Conservation (phyloP, 2,329 filamentous ascomycete species). For the Bipolaris zeicola region DNA sequence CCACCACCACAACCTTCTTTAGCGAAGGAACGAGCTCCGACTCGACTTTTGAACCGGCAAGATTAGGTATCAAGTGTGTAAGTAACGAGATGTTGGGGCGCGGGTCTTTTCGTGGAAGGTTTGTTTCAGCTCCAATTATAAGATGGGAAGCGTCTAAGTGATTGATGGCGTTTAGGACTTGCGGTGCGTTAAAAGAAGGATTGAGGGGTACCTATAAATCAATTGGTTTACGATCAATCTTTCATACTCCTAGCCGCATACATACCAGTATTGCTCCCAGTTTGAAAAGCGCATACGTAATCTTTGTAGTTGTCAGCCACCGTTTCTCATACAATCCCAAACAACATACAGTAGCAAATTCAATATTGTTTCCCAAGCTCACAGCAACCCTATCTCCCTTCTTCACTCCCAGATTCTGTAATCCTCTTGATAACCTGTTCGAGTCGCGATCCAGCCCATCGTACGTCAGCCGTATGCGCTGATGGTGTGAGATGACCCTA, state of each 20-base stretch:
- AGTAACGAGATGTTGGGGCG: constrained; percentile 65
- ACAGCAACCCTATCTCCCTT: constrained; percentile 88
- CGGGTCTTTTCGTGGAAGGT: constrained; percentile 70
- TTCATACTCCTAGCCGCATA: too few species aligned
- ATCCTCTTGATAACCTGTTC: constrained; percentile 73
- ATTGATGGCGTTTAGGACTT: constrained; percentile 77
- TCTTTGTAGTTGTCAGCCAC: constrained; percentile 39
- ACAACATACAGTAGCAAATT: constrained; percentile 72
- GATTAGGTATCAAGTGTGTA: constrained; percentile 58
- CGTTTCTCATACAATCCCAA: not conserved
- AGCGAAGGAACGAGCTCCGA: constrained; percentile 71
- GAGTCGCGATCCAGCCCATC: constrained; percentile 74
- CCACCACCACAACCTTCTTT: constrained; percentile 72
- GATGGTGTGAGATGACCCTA: constrained; percentile 65
- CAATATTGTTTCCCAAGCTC: constrained; percentile 81
- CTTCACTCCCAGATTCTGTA: constrained; percentile 71
- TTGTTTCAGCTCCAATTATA: constrained; percentile 85
- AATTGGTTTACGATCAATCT: not conserved
- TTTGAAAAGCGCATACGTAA: constrained; percentile 88
- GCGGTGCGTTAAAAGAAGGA: constrained; percentile 80
- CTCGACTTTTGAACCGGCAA: constrained; percentile 52
- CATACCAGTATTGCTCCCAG: constrained; percentile 83
- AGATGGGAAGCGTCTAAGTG: constrained; percentile 77
- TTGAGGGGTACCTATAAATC: constrained; percentile 77
- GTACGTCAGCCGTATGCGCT: constrained; percentile 73